Conservation (phyloP, 2,329 filamentous ascomycete genomes). For the Emergomyces orientalis region DNA sequence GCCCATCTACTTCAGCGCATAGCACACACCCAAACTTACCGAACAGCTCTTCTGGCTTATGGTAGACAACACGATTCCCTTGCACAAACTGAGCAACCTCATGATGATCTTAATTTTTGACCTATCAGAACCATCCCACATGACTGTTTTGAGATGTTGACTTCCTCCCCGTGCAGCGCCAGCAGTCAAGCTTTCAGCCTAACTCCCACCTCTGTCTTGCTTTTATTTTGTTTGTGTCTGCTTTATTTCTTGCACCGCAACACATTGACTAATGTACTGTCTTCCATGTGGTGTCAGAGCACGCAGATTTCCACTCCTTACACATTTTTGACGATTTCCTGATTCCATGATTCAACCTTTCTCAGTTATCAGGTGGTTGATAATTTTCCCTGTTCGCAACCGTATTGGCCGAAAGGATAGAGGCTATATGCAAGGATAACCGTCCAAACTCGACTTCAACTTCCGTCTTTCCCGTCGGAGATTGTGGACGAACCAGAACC, state of each 20-base stretch:
- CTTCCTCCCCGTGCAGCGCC: not conserved
- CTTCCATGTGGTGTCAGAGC: not conserved
- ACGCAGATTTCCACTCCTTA: not conserved
- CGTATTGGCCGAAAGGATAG: not conserved
- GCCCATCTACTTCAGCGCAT: too few species aligned
- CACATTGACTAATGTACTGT: not conserved
- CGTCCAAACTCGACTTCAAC: not conserved
- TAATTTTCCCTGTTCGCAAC: not conserved
- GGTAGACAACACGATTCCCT: not conserved
- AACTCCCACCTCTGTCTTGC: not conserved
- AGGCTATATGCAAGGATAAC: not conserved
- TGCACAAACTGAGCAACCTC: not conserved
- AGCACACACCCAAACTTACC: not conserved
- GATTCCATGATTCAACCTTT: not conserved
- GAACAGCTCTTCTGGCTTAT: not conserved
- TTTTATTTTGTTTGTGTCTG: not conserved
- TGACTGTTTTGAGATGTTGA: not conserved
- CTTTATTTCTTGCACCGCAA: not conserved
- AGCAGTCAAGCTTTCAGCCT: not conserved
- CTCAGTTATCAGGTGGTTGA: not conserved
- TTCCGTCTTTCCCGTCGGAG: not conserved
- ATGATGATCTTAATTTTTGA: not conserved
- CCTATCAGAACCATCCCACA: not conserved
- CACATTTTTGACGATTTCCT: not conserved
- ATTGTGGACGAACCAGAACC: not conserved